These are phyloP conservation scores for Alternaria hordeiaustralica DNA, from an alignment of 2,329 filamentous ascomycete genomes.

Conservation along the genomic window DNA sequence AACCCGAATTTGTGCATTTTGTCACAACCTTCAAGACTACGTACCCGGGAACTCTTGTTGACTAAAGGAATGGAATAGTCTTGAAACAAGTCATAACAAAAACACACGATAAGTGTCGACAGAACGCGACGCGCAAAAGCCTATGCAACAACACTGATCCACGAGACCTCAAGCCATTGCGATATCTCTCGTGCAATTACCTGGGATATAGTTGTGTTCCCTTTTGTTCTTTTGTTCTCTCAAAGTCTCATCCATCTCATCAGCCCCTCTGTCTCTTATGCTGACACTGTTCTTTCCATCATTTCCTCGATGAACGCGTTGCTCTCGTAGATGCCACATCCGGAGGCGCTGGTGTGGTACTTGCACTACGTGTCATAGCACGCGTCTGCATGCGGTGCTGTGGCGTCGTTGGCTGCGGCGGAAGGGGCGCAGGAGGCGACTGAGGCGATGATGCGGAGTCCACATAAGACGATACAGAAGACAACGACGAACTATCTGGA, in stretches of 20 bases:
- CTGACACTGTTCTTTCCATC: neutral
- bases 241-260: neutral
- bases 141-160: neutral
- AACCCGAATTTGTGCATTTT: neutral
- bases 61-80: neutral
- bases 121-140: neutral
- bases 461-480: neutral
- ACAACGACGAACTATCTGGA: neutral
- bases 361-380: neutral
- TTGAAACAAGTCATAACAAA: neutral
- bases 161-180: neutral
- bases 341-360: neutral
- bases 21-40: neutral
- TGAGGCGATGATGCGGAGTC: neutral
- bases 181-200: neutral
- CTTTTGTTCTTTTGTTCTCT: neutral
- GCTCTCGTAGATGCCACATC: neutral
- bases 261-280: neutral
- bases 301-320: neutral
- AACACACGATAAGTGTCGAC: neutral
- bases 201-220: neutral
- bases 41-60: neutral
- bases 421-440: neutral
- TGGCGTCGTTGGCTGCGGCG: neutral
- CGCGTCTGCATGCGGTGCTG: neutral